Evolutionary conservation across 2,329 filamentous ascomycete genomes (phyloP).

Genomic region (Lasiodiplodia hormozganensis): DNA sequence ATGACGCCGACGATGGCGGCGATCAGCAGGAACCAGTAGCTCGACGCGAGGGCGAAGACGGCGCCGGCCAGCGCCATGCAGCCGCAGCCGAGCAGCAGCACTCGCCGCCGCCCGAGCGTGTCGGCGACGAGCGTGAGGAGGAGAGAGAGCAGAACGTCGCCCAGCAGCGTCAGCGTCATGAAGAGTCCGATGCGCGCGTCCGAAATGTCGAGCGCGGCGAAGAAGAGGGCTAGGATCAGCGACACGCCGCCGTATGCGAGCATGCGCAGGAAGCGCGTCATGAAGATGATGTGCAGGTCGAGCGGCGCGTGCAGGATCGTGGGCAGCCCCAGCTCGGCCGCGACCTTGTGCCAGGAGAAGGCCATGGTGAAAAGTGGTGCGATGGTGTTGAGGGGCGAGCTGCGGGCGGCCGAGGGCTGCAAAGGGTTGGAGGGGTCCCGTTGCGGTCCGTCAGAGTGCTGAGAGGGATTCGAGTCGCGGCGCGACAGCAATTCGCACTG

Average conservation of each 20-base stretch:
- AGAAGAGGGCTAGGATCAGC: conserved; percentile 47
- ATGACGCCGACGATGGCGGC: conserved; percentile 49
- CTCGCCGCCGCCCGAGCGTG: conserved; percentile 42
- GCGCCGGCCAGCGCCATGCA: conserved; percentile 46
- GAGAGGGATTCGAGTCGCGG: neutral
- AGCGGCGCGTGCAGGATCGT: conserved; percentile 42
- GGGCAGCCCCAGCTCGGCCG: conserved; percentile 37
- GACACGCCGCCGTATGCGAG: conserved; percentile 46
- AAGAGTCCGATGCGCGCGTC: conserved; percentile 49
- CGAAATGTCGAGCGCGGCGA: conserved; percentile 43
- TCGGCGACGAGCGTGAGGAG: conserved; percentile 48
- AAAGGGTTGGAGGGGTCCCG: too few species aligned
- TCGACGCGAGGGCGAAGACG: conserved; percentile 43
- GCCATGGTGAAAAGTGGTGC: neutral
- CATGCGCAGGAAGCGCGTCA: conserved; percentile 46
- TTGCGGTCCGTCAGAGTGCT: neutral
- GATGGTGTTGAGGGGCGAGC: neutral
- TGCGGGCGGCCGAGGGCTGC: neutral
- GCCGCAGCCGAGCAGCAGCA: conserved; percentile 42
- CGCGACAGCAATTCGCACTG: neutral
- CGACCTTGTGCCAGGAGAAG: neutral
- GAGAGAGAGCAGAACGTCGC: conserved; percentile 46
- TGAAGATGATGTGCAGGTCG: conserved; percentile 47
- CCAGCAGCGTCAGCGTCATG: conserved; percentile 49
- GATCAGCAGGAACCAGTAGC: conserved; percentile 41